Evolutionary conservation across 1,284 basidiomycete genomes (phyloP).

Genomic region (Marasmius oreades): DNA sequence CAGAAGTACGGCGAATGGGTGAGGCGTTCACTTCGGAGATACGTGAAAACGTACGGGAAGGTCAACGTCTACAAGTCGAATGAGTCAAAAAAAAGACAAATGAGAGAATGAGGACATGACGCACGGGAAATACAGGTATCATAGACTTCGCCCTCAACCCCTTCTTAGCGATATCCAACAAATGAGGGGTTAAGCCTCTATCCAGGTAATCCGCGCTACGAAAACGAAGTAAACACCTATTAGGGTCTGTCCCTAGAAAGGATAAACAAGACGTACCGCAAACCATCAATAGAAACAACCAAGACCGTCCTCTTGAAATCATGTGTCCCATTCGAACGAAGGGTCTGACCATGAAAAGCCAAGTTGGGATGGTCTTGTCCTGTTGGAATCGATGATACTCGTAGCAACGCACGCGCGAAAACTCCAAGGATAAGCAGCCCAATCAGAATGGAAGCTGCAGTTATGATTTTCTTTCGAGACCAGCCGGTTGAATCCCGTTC

Average conservation of each 20-base stretch:
- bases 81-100: background rate
- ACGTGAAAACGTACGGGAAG: constrained; percentile 70
- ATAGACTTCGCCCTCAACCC: constrained; percentile 84
- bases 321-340: constrained; percentile 73
- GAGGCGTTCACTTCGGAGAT: background rate
- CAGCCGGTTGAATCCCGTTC: constrained; percentile 21
- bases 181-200: constrained; percentile 75
- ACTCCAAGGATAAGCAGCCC: constrained; percentile 40
- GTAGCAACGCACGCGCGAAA: constrained; percentile 28
- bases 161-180: constrained; percentile 73
- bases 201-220: constrained; percentile 80
- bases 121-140: constrained; percentile 81
- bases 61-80: constrained; percentile 66
- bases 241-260: constrained; percentile 1
- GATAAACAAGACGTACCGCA: constrained; percentile 47
- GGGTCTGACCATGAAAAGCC: constrained; percentile 33
- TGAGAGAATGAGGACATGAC: constrained; percentile 22
- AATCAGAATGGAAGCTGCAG: constrained; percentile 35
- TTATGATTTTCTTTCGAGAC: constrained; percentile 33
- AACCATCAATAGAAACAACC: constrained; percentile 83
- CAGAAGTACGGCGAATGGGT: background rate
- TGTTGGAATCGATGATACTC: constrained; percentile 9
- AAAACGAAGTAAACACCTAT: constrained; percentile 7
- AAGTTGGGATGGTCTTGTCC: constrained; percentile 20
- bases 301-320: constrained; percentile 77